A percentile compares a stretch with the other conserved stretches of the same genome.
phyloP scores from a whole-genome alignment of 129 eudicot genomes.

The Erigeron canadensis region DNA sequence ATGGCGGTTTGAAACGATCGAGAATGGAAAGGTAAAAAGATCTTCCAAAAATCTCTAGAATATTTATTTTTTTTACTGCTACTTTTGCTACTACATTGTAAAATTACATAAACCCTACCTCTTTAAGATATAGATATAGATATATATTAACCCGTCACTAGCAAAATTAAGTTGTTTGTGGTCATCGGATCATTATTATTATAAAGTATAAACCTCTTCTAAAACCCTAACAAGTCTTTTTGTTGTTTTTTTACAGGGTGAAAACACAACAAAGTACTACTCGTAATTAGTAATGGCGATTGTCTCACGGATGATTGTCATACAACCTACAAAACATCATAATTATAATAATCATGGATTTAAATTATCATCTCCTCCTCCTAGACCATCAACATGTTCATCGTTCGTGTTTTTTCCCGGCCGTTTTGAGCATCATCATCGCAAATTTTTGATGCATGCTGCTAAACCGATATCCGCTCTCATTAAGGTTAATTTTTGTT shows the following conservation, averaged over 20 bases:
- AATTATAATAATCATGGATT: too few species aligned
- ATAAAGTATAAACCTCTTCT: too few species aligned
- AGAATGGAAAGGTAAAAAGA: neutral
- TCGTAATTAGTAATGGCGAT: slow-evolving; percentile 18
- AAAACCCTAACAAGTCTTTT: neutral
- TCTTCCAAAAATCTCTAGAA: neutral
- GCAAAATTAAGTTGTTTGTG: too few species aligned
- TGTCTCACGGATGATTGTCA: slow-evolving; percentile 8
- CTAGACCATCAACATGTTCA: neutral
- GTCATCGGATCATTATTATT: too few species aligned
- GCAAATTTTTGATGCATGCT: slow-evolving; percentile 7
- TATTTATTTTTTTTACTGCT: too few species aligned
- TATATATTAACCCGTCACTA: too few species aligned
- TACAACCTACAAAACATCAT: slow-evolving; percentile 7
- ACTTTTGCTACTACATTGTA: neutral
- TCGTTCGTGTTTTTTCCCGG: neutral
- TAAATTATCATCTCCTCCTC: too few species aligned
- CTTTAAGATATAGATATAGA: too few species aligned
- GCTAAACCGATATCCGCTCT: slow-evolving; percentile 13
- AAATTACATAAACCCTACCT: too few species aligned
- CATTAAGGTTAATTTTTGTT: slow-evolving; percentile 21
- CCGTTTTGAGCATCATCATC: neutral
- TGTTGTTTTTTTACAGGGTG: neutral
- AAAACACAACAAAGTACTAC: neutral
- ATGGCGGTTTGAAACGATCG: neutral